A percentile compares a stretch with the other conserved stretches of the same genome.
Evolutionary conservation across 805 yeast genomes (phyloP).

Genomic region (Metschnikowia rubicola): DNA sequence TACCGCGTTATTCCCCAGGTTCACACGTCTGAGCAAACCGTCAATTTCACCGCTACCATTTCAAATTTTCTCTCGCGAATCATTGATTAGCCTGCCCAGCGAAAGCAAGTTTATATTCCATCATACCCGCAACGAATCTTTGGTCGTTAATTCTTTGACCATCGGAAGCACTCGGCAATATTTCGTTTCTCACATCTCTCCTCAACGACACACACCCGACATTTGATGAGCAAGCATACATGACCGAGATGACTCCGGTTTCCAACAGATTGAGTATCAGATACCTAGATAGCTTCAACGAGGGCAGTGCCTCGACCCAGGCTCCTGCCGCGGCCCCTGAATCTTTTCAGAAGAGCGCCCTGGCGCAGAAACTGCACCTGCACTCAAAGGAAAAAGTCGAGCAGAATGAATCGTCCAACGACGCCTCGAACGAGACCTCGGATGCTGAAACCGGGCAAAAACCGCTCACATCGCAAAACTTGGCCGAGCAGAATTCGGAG

Average conservation of each 20-base stretch:
- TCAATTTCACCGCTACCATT: background rate
- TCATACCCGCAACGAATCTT: background rate
- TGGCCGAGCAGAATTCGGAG: constrained; percentile 3
- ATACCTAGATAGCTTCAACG: constrained; percentile 11
- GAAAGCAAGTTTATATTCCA: no score
- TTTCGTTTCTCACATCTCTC: constrained; percentile 1
- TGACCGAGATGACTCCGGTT: constrained; percentile 10
- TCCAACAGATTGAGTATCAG: constrained; percentile 14
- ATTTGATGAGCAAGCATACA: constrained; percentile 1
- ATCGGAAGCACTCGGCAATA: background rate
- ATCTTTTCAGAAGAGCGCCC: background rate
- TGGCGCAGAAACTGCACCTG: constrained; percentile 3
- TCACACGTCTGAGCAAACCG: no score
- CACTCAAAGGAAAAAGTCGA: constrained; percentile 10
- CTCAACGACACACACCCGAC: constrained; percentile 1
- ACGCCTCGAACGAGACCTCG: constrained; percentile 20
- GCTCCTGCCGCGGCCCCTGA: constrained; percentile 3
- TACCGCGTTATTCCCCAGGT: background rate
- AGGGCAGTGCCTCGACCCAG: background rate
- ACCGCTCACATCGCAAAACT: constrained; percentile 7
- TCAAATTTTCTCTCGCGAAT: background rate
- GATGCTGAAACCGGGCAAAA: constrained; percentile 13
- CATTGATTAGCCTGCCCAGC: background rate
- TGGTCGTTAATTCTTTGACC: background rate
- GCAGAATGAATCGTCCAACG: constrained; percentile 18